A percentile compares a stretch with the other conserved stretches of the same genome.
Evolutionary conservation across 306 rosid genomes (phyloP).

Genomic region (Malus fusca): DNA sequence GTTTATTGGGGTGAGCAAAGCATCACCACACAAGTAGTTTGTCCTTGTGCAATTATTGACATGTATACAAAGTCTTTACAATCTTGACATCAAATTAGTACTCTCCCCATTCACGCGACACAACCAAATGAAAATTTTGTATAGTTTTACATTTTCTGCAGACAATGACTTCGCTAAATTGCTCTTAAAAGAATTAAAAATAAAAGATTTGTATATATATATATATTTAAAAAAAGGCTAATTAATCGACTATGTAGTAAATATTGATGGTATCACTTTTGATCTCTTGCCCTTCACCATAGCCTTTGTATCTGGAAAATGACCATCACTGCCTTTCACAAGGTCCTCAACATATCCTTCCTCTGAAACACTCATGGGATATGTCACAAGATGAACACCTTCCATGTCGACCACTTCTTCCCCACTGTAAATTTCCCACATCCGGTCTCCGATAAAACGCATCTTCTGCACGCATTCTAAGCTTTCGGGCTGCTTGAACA

Average conservation of each 20-base stretch:
- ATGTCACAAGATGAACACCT: constrained; percentile 66
- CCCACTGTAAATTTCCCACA: constrained; percentile 50
- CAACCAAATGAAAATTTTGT: no score
- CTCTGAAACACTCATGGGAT: constrained; percentile 45
- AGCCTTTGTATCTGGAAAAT: constrained; percentile 67
- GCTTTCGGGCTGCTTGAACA: constrained; percentile 35
- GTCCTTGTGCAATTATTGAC: no score
- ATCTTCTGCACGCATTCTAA: constrained; percentile 28
- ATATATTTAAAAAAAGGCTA: neutral
- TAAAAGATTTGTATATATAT: no score
- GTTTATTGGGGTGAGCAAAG: neutral
- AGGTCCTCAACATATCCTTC: constrained; percentile 52
- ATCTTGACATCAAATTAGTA: no score
- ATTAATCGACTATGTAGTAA: constrained; percentile 44
- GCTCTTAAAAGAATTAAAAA: no score
- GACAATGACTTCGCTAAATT: no score
- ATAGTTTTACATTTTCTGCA: no score
- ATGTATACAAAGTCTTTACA: no score
- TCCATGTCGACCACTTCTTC: constrained; percentile 64
- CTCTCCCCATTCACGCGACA: no score
- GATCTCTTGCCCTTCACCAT: constrained; percentile 57
- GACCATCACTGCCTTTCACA: constrained; percentile 21
- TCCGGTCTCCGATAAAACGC: constrained; percentile 46
- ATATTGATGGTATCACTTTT: constrained; percentile 36
- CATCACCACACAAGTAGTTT: neutral